Evolutionary conservation across 768 basidiomycete genomes (phyloP).

Genomic region (Paxillus involutus): DNA sequence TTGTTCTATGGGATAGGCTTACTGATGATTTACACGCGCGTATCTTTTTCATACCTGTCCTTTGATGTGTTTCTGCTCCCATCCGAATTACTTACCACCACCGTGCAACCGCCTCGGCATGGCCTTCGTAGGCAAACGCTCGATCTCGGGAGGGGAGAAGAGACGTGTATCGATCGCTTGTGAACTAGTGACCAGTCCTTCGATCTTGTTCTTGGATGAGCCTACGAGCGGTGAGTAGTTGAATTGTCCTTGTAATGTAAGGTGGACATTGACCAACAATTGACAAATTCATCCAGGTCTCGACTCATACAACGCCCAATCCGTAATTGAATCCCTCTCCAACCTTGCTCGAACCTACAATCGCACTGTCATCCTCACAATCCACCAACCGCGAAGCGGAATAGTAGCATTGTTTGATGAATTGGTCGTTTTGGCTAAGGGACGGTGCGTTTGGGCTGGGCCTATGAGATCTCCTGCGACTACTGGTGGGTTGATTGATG

Average conservation of each 20-base stretch:
- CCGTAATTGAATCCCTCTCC: constrained; percentile 87
- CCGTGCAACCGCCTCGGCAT: neutral
- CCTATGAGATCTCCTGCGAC: constrained; percentile 21
- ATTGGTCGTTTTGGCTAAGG: constrained; percentile 80
- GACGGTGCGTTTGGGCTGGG: constrained; percentile 49
- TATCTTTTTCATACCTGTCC: neutral
- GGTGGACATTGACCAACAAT: constrained; percentile 6
- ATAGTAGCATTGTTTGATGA: constrained; percentile 96
- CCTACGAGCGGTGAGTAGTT: constrained; percentile 81
- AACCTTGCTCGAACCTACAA: constrained; percentile 87
- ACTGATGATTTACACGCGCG: neutral
- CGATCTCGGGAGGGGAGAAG: constrained; percentile 98
- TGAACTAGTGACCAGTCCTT: constrained; percentile 95
- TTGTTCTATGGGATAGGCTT: neutral
- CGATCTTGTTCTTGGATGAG: constrained; percentile 94
- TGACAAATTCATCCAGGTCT: constrained; percentile 54
- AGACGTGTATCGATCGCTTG: constrained; percentile 96
- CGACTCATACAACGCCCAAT: constrained; percentile 93
- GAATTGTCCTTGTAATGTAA: neutral
- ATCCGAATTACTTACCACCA: neutral
- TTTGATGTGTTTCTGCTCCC: neutral
- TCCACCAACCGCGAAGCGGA: constrained; percentile 97
- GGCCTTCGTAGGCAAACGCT: constrained; percentile 62
- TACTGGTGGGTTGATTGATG: constrained; percentile 4
- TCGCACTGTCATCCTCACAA: constrained; percentile 95